These are phyloP conservation scores for Aspergillus sojae DNA, from an alignment of 2,329 filamentous ascomycete species.

Conservation along the genomic window DNA sequence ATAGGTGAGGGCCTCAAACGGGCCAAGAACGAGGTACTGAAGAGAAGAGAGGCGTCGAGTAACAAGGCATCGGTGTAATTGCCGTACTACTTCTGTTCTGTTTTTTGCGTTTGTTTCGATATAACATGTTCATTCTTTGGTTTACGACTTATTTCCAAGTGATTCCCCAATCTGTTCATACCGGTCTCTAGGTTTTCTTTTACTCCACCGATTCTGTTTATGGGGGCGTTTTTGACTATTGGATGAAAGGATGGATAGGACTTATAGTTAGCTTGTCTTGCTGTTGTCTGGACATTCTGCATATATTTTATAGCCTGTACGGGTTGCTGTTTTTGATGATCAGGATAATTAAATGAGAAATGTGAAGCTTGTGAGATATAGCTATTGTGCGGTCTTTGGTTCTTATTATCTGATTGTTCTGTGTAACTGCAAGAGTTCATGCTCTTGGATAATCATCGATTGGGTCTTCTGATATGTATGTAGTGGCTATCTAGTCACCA, in stretches of 20 bases:
- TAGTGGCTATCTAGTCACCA: background rate
- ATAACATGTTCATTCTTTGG: background rate
- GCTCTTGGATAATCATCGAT: background rate
- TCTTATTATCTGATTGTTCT: background rate
- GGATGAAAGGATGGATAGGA: background rate
- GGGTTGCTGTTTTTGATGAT: slow-evolving; percentile 11
- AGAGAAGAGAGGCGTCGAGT: slow-evolving; percentile 35
- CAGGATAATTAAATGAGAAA: slow-evolving; percentile 17
- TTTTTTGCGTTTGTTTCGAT: slow-evolving; percentile 10
- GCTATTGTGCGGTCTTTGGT: background rate
- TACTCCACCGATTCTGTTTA: slow-evolving; percentile 15
- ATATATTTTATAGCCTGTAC: slow-evolving; percentile 6
- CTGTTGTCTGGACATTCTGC: background rate
- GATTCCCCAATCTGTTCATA: slow-evolving; percentile 18
- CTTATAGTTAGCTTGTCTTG: background rate
- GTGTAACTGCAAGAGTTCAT: background rate
- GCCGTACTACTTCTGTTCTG: slow-evolving; percentile 12
- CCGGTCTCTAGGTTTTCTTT: slow-evolving; percentile 6
- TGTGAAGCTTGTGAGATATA: slow-evolving; percentile 2
- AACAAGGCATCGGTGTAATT: slow-evolving; percentile 22
- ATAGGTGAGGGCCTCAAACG: slow-evolving; percentile 47
- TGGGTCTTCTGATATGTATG: background rate
- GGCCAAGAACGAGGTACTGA: slow-evolving; percentile 45
- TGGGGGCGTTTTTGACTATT: slow-evolving; percentile 17
- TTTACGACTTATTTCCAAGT: background rate